These are phyloP conservation scores for Cyclocybe aegerita DNA, from an alignment of 768 basidiomycete species.

Conservation along the genomic window DNA sequence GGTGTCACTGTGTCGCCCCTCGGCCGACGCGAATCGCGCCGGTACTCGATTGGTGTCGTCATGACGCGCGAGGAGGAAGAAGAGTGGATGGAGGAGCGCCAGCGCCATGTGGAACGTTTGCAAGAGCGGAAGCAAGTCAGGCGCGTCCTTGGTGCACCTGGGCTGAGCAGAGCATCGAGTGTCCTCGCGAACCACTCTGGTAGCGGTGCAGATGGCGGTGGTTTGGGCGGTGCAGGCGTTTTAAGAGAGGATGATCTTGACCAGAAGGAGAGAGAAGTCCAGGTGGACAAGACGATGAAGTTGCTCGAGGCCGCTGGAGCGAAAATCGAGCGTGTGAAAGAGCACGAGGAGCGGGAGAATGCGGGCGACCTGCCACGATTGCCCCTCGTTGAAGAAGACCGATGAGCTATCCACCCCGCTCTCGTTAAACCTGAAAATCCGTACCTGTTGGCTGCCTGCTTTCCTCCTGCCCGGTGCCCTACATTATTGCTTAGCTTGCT, in stretches of 20 bases:
- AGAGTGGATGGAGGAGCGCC: slow-evolving; percentile 31
- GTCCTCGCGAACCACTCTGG: not conserved
- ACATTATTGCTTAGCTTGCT: too few relatives aligned
- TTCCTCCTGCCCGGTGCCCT: too few relatives aligned
- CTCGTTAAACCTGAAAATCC: too few relatives aligned
- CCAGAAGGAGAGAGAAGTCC: not conserved
- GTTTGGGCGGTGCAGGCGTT: too few relatives aligned
- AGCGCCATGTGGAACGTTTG: slow-evolving; percentile 25
- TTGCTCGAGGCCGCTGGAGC: too few relatives aligned
- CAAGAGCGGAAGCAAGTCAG: slow-evolving; percentile 28
- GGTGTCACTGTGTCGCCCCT: not conserved
- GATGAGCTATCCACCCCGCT: not conserved
- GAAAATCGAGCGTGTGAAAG: too few relatives aligned
- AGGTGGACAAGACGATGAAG: not conserved
- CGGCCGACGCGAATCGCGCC: not conserved
- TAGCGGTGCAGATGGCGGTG: not conserved
- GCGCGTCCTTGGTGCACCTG: slow-evolving; percentile 7
- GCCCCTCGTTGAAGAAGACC: not conserved
- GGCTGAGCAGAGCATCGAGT: slow-evolving; percentile 2
- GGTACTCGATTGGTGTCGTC: slow-evolving; percentile 2
- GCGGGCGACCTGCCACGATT: not conserved
- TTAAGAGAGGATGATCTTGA: slow-evolving; percentile 3
- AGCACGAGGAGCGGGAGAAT: too few relatives aligned
- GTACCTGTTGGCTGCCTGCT: too few relatives aligned
- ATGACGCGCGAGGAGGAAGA: slow-evolving; percentile 25